Evolutionary conservation across 192 early-diverging fungal species (phyloP), one percentile per base, ranked within the genome.

Genomic region (Pilobolus umbonatus): DNA sequence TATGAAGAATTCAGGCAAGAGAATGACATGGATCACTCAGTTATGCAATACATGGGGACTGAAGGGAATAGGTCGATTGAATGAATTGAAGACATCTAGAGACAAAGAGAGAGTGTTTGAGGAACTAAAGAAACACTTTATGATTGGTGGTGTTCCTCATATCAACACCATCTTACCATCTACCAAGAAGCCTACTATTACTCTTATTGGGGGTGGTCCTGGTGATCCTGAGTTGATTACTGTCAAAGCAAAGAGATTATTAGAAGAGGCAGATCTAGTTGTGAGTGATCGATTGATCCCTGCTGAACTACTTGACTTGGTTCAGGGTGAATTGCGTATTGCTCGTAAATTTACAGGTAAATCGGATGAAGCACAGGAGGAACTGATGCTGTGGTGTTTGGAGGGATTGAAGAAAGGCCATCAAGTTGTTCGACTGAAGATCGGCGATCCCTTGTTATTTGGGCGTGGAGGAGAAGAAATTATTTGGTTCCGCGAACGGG

Each of bases 371-470:
- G 83, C 90, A 24, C 93, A 95, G 64, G 80, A 89, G 47, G 85
- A 88, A 39, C 72, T 91, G 39, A 78, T 90, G 65, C 75, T 73
- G n/a, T 82, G 84, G 72, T 86, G 82, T 38, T 72, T 93, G 15
- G 78, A 82, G 31, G 89, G 82, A n/a, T 68, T 94, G 15, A 59
- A 74, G 4, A 71, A 74, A 22, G 86, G 85, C 29, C 68, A 77
- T 61, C 73, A 62, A 2, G 95, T 97, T 4, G 88, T 93, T 42
- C 75, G 95, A 38, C 72, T 97, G 36, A 95, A 97, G 77, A 84
- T 85, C 40, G 95, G 95, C n/a, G 92, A 95, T 55, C 90, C 91
- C 22, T 91, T 94, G 63, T 79, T 97, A 39, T 97, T 93, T 63
- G 94, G 93, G 8, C 86, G 94, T 12, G 94, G 93, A 21, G 92